Conservation (phyloP, 1,139 yeast genomes). For the Arxiozyma slooffiae region DNA sequence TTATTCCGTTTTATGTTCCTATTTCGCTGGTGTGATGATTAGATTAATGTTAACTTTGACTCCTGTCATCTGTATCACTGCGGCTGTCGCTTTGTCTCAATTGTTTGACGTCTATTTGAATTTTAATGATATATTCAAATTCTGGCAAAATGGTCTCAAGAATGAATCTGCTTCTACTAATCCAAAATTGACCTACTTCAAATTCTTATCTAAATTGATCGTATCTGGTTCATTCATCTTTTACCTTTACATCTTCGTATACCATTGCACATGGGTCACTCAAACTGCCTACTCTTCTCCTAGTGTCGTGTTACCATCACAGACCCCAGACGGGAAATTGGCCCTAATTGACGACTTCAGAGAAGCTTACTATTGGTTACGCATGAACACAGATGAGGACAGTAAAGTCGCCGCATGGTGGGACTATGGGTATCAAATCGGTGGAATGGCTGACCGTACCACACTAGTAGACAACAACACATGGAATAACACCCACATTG, state of each 20-base stretch:
- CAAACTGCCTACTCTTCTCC: slow-evolving; percentile 95
- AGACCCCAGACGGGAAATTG: slow-evolving; percentile 73
- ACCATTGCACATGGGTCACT: slow-evolving; percentile 97
- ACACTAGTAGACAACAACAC: slow-evolving; percentile 97
- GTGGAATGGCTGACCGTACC: slow-evolving; percentile 99
- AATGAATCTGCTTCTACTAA: background rate
- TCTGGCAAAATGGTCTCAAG: slow-evolving; percentile 6
- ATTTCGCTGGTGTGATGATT: slow-evolving; percentile 99
- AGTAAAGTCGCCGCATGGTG: slow-evolving; percentile 98
- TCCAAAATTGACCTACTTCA: background rate
- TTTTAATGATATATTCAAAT: slow-evolving; percentile 37
- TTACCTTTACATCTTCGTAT: slow-evolving; percentile 74
- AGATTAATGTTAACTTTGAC: slow-evolving; percentile 95
- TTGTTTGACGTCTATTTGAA: slow-evolving; percentile 77
- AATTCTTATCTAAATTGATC: slow-evolving; percentile 25
- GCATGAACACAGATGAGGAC: slow-evolving; percentile 96
- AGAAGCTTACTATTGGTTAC: slow-evolving; percentile 97
- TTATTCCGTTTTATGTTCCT: slow-evolving; percentile 83
- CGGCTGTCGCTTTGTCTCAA: slow-evolving; percentile 78
- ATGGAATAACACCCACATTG: slow-evolving; percentile 99
- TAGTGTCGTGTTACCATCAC: slow-evolving; percentile 85
- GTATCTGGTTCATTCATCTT: slow-evolving; percentile 64
- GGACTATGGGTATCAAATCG: slow-evolving; percentile 99
- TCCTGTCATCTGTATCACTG: slow-evolving; percentile 87
- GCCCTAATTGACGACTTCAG: slow-evolving; percentile 90